These are phyloP conservation scores for Excoecaria cochinchinensis DNA, from an alignment of 345 rosid genomes.

Conservation along the genomic window DNA sequence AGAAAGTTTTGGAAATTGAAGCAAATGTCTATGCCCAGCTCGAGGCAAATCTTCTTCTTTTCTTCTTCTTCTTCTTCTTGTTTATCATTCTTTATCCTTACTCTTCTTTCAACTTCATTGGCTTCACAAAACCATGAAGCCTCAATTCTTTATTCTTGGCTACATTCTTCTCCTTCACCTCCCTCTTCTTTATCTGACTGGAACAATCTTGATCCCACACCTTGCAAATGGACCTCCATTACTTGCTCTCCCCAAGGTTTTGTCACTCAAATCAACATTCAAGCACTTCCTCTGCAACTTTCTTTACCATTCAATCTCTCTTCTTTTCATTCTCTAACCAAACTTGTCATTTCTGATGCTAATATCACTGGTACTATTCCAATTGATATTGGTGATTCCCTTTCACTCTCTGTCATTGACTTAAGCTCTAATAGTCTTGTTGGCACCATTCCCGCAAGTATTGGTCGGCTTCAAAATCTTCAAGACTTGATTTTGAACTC, in stretches of 20 bases:
- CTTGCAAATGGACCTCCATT: conserved; percentile 84
- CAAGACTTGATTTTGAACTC: conserved; percentile 65
- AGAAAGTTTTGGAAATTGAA: conserved; percentile 66
- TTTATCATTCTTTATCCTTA: conserved; percentile 26
- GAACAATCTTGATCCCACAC: conserved; percentile 58
- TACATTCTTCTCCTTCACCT: conserved; percentile 45
- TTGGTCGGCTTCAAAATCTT: conserved; percentile 55
- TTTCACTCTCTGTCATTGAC: conserved; percentile 46
- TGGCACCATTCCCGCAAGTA: conserved; percentile 59
- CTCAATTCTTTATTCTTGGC: conserved; percentile 64
- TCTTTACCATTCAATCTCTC: conserved; percentile 62
- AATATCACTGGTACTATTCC: conserved; percentile 77
- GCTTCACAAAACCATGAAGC: conserved; percentile 52
- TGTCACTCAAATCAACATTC: conserved; percentile 63
- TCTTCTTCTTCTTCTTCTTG: conserved; percentile 26
- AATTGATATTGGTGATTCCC: conserved; percentile 46
- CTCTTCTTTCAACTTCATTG: conserved; percentile 8
- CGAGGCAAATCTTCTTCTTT: conserved; percentile 41
- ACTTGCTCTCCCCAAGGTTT: conserved; percentile 63
- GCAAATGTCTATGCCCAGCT: conserved; percentile 65
- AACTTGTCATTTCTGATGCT: conserved; percentile 58
- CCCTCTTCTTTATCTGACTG: conserved; percentile 52
- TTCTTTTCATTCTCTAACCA: conserved; percentile 45
- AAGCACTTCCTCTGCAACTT: conserved; percentile 52
- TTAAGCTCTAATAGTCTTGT: conserved; percentile 63